Conservation (phyloP, 1,284 basidiomycete species). For the Gymnopus androsaceus region DNA sequence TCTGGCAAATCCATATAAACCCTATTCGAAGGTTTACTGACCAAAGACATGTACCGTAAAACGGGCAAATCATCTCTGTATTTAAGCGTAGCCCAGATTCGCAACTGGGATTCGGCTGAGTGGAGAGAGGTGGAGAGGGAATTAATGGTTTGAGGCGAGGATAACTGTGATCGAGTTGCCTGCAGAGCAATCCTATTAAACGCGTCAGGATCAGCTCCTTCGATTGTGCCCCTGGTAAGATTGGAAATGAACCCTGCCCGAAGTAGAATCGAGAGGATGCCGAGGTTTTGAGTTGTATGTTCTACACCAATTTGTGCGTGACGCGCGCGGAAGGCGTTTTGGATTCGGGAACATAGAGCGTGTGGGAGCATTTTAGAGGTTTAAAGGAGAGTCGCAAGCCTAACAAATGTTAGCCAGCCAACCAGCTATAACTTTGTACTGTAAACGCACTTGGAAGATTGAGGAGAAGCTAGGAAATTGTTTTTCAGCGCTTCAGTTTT, state of each 20-base stretch:
- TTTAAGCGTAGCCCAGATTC: constrained; percentile 90
- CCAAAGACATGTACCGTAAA: constrained; percentile 69
- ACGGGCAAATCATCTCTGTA: constrained; percentile 86
- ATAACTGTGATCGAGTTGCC: too few relatives aligned
- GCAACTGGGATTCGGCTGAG: constrained; percentile 51
- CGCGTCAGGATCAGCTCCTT: constrained; percentile 59
- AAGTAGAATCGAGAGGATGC: constrained; percentile 82
- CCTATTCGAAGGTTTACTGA: constrained; percentile 74
- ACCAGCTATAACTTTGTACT: too few relatives aligned
- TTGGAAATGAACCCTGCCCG: constrained; percentile 84
- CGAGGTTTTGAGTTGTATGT: constrained; percentile 82
- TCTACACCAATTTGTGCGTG: constrained; percentile 72
- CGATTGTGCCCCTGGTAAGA: constrained; percentile 77
- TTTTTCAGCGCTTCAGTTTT: too few relatives aligned
- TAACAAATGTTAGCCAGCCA: too few relatives aligned
- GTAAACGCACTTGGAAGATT: too few relatives aligned
- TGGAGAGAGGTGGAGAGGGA: background rate
- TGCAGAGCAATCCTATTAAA: constrained; percentile 57
- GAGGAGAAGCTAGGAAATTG: too few relatives aligned
- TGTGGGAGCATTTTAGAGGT: constrained; percentile 53
- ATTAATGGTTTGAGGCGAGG: too few relatives aligned
- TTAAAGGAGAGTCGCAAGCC: too few relatives aligned
- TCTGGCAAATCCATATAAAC: constrained; percentile 76
- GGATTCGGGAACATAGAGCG: constrained; percentile 81
- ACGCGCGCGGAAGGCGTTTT: constrained; percentile 87